phyloP scores from a whole-genome alignment of 805 yeast genomes.

The Schwanniomyces occidentalis region DNA sequence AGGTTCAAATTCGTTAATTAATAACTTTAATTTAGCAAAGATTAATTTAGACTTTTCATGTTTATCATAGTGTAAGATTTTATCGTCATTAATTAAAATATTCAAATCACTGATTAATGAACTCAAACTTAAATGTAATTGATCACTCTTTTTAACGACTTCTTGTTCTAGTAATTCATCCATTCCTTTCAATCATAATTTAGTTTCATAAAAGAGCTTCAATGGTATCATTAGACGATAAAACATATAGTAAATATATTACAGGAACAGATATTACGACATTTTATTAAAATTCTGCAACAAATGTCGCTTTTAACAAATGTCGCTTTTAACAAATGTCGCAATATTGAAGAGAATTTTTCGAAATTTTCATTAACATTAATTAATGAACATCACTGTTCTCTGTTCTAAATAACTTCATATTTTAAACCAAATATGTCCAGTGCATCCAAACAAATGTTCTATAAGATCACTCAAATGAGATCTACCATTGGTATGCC shows the following conservation, averaged over 20 bases:
- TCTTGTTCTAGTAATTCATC: slow-evolving; percentile 12
- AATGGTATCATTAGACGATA: no score
- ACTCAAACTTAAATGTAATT: slow-evolving; percentile 10
- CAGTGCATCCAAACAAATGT: slow-evolving; percentile 17
- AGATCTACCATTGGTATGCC: slow-evolving; percentile 90
- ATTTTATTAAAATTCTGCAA: no score
- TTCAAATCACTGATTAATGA: slow-evolving; percentile 2
- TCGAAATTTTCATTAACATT: no score
- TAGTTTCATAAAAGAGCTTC: no score
- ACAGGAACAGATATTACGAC: no score
- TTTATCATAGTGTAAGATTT: slow-evolving; percentile 5
- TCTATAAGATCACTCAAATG: slow-evolving; percentile 65
- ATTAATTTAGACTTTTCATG: slow-evolving; percentile 9
- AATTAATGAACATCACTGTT: no score
- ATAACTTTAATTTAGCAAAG: slow-evolving; percentile 14
- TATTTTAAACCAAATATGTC: slow-evolving; percentile 12
- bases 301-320: no score
- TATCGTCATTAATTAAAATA: background rate
- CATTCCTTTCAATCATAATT: slow-evolving; percentile 9
- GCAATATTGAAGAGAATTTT: no score
- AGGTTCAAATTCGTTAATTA: slow-evolving; percentile 53
- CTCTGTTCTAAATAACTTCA: no score
- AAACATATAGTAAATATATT: no score
- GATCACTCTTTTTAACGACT: slow-evolving; percentile 14
- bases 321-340: no score